Evolutionary conservation across 768 basidiomycete species (phyloP).

Genomic region (Porpolomopsis calyptriformis): DNA sequence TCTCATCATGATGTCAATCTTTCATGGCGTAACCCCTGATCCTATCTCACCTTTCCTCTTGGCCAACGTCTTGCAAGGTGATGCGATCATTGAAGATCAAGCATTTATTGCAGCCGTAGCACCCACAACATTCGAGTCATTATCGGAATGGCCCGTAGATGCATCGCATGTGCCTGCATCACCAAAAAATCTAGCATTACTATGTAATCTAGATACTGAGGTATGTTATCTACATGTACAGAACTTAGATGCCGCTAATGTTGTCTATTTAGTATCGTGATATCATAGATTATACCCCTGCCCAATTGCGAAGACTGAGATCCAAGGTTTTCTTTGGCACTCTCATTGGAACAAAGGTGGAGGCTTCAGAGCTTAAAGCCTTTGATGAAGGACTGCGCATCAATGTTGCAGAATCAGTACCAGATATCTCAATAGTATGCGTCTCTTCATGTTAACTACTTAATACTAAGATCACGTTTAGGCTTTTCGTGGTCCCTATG

Average conservation of each 20-base stretch:
- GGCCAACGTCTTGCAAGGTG: background rate
- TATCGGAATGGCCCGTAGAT: background rate
- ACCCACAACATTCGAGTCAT: background rate
- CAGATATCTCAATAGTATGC: background rate
- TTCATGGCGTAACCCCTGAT: background rate
- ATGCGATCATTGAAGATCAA: background rate
- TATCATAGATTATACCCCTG: background rate
- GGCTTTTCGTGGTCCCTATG: background rate
- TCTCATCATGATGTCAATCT: conserved; percentile 1
- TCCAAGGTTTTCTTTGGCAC: background rate
- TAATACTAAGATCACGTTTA: background rate
- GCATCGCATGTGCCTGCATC: background rate
- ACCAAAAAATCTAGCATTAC: background rate
- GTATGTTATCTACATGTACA: background rate
- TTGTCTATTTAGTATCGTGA: background rate
- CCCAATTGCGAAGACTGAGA: background rate
- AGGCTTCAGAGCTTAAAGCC: background rate
- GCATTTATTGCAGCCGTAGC: background rate
- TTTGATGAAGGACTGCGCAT: background rate
- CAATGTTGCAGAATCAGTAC: background rate
- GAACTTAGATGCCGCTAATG: too few species aligned
- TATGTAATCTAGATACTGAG: background rate
- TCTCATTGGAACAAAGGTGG: background rate
- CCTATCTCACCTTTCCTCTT: background rate
- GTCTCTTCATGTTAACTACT: background rate